Evolutionary conservation across 2,329 filamentous ascomycete species (phyloP).

Genomic region (Penicillium thymicola): DNA sequence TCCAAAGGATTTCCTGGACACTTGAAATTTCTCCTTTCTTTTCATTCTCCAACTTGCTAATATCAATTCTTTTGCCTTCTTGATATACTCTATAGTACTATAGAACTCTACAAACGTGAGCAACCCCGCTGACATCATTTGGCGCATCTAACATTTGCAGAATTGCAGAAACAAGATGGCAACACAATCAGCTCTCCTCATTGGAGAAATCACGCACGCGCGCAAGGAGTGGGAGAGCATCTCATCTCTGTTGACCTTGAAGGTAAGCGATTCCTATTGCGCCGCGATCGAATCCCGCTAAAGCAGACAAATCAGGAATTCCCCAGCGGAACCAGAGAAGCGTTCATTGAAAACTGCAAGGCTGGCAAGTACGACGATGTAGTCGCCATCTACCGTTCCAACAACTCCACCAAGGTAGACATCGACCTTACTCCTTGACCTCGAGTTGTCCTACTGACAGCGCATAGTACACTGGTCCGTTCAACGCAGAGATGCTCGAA

Average conservation of each 20-base stretch:
- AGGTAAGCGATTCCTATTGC: constrained; percentile 28
- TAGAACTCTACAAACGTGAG: neutral
- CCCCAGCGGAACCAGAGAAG: constrained; percentile 50
- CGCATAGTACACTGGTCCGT: constrained; percentile 44
- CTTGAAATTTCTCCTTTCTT: neutral
- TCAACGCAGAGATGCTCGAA: constrained; percentile 48
- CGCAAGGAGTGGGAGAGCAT: constrained; percentile 44
- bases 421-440: neutral
- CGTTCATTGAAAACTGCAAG: constrained; percentile 55
- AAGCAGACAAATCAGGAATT: constrained; percentile 31
- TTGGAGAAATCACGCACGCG: constrained; percentile 44
- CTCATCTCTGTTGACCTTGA: constrained; percentile 40
- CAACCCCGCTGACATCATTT: constrained; percentile 1
- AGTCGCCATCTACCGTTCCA: constrained; percentile 57
- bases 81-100: neutral
- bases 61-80: neutral
- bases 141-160: constrained; percentile 12
- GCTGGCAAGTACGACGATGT: constrained; percentile 56
- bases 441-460: neutral
- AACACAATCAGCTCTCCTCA: constrained; percentile 42
- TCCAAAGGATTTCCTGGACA: neutral
- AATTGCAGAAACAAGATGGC: constrained; percentile 24
- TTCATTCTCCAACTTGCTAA: neutral
- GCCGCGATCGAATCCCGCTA: neutral
- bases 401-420: constrained; percentile 50